Evolutionary conservation across 163 green algal genomes (phyloP), one percentile per base, ranked within the genome.

Genomic region (Scenedesmus sp.): DNA sequence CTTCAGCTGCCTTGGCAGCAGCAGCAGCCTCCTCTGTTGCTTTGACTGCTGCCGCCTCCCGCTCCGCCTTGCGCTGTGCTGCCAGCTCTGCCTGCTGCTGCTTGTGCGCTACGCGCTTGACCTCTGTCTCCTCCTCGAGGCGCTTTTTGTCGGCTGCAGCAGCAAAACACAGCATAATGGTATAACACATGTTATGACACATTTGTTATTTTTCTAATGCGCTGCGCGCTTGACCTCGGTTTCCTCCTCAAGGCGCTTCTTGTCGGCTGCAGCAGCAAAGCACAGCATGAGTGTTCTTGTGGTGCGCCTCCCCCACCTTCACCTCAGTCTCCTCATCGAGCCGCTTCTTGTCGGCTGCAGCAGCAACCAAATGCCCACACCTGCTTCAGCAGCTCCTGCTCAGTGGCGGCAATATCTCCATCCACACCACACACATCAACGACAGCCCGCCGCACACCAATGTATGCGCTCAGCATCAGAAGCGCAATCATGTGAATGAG

Each of bases 41-140:
- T 84, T 73, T 88, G 1, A 62, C 89, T 81, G 88, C 81, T 64
- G 70, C 57, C 55, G 88, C 56, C 26, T 86, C 87, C 46, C 55
- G 55, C 23, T 85, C 89, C 0, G 55, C 81, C 62, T 88, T 92
- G 34, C 85, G 74, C 82, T 86, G n/a, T 16, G 54, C 91, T 23
- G 82, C 88, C 0, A 59, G 64, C 46, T 56, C 76, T 4, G 34
- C 86, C 8, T 87, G 46, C 73, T 89, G 26, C 86, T 89, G 60
- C 76, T 93, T 46, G 13, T 93, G 73, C 70, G 93, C 90, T 70
- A 15, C 88, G 34, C 67, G 83, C 84, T 93, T 83, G 23, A 77
- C 52, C 26, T 90, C 84, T 52, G 85, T 87, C 57, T 94, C 82
- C 76, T 94, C 90, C 86, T 93, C 90, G 10, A 89, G 15, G 15